A percentile compares a stretch with the other conserved stretches of the same genome.
These are phyloP conservation scores for Musa balbisiana DNA, from an alignment of 202 grass and related monocot species.

Conservation along the genomic window DNA sequence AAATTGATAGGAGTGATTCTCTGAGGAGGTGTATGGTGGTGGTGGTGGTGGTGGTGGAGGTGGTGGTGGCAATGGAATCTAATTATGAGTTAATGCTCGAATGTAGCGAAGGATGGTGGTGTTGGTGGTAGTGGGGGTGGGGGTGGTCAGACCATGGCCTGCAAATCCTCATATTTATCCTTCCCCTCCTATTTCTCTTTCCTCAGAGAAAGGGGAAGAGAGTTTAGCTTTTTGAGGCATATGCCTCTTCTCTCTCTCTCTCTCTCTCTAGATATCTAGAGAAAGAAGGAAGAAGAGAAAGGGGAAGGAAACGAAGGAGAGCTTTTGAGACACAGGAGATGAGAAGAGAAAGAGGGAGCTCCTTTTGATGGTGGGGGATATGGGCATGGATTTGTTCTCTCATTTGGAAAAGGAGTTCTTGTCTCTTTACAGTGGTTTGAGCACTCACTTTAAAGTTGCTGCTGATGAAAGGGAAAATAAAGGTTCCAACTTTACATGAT, in stretches of 20 bases:
- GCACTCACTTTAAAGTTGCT: background rate
- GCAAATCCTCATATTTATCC: background rate
- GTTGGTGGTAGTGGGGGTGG: conserved; percentile 31
- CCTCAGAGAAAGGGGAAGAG: background rate
- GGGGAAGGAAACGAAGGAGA: background rate
- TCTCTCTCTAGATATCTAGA: background rate
- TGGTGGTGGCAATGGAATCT: no score
- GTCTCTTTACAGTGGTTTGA: background rate
- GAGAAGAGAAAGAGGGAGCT: conserved; percentile 66
- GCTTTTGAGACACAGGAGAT: background rate
- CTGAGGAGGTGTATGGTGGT: background rate
- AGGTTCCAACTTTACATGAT: background rate
- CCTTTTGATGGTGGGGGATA: conserved; percentile 57
- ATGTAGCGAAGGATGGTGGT: conserved; percentile 65
- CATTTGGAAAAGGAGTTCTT: background rate
- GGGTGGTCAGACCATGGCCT: conserved; percentile 4
- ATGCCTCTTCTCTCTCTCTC: background rate
- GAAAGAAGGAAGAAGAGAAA: background rate
- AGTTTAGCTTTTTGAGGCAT: conserved; percentile 18
- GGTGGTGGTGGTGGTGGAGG: background rate
- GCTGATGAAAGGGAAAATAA: conserved; percentile 1
- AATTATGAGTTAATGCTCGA: conserved; percentile 11
- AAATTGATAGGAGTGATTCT: background rate
- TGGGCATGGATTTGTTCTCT: conserved; percentile 1
- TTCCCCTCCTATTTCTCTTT: conserved; percentile 25